These are phyloP conservation scores for Kodamaea sagamina DNA, from an alignment of 805 yeast genomes.

Conservation along the genomic window DNA sequence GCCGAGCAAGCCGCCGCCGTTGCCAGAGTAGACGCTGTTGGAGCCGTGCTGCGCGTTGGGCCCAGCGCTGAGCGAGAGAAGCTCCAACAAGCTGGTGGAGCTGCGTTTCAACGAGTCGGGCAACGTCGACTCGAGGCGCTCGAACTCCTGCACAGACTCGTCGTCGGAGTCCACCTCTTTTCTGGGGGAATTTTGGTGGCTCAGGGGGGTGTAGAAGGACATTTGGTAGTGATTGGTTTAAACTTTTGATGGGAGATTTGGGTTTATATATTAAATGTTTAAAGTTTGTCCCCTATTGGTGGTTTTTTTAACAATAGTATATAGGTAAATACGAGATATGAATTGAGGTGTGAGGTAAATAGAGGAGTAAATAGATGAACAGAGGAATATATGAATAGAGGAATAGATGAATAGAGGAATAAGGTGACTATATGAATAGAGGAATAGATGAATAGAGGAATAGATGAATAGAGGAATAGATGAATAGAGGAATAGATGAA, in stretches of 20 bases:
- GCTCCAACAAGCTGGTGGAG: constrained; percentile 41
- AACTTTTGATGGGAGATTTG: neutral
- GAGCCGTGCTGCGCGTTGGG: constrained; percentile 8
- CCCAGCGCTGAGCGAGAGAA: constrained; percentile 20
- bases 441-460: no score
- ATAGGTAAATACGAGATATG: no score
- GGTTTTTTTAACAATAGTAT: no score
- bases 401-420: no score
- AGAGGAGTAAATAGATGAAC: no score
- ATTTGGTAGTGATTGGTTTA: neutral
- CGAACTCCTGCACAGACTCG: constrained; percentile 39
- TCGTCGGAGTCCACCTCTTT: constrained; percentile 19
- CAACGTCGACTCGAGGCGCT: constrained; percentile 43
- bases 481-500: no score
- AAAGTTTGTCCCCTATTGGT: no score
- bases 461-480: no score
- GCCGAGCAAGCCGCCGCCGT: constrained; percentile 9
- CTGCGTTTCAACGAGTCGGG: constrained; percentile 42
- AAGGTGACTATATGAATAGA: no score
- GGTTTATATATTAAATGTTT: no score
- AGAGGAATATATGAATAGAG: no score
- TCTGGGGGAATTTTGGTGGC: constrained; percentile 9
- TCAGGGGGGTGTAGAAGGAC: constrained; percentile 2
- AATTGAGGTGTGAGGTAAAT: no score
- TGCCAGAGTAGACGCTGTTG: constrained; percentile 9